Evolutionary conservation across 106 monocot species (phyloP).

Genomic region (Acorus gramineus): DNA sequence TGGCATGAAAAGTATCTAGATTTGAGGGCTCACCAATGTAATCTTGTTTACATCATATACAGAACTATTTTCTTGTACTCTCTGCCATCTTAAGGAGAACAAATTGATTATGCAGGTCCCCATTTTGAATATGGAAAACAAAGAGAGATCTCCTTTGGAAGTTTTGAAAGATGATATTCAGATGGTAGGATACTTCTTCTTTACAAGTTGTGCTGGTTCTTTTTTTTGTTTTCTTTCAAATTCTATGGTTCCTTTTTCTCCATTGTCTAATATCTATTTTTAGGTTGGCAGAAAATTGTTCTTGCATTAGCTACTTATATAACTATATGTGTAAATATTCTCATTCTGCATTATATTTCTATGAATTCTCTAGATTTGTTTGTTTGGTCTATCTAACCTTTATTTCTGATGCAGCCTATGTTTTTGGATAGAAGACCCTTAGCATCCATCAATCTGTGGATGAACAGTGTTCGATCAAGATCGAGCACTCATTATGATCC

Average conservation of each 20-base stretch:
- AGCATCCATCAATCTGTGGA: slow-evolving; percentile 88
- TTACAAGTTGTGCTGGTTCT: not conserved
- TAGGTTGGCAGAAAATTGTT: too few species aligned
- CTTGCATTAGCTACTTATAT: not conserved
- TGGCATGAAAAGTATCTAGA: too few species aligned
- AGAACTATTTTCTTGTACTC: too few species aligned
- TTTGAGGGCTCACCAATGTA: too few species aligned
- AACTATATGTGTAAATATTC: not conserved
- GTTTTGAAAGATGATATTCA: slow-evolving; percentile 52
- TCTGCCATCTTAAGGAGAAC: not conserved
- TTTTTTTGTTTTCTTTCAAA: slow-evolving; percentile 1
- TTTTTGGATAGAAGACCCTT: slow-evolving; percentile 40
- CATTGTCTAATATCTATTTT: not conserved
- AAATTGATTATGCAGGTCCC: slow-evolving; percentile 56
- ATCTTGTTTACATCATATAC: too few species aligned
- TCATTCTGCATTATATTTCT: not conserved
- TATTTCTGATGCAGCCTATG: slow-evolving; percentile 41
- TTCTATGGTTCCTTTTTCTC: not conserved
- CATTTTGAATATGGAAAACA: slow-evolving; percentile 52
- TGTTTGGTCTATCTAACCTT: not conserved
- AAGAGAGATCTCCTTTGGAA: slow-evolving; percentile 37
- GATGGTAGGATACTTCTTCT: slow-evolving; percentile 21
- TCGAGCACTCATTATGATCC: slow-evolving; percentile 98
- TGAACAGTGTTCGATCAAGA: slow-evolving; percentile 66
- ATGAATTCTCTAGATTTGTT: not conserved